Evolutionary conservation across 345 rosid genomes (phyloP).

Genomic region (Eucalyptus guilfoylei): DNA sequence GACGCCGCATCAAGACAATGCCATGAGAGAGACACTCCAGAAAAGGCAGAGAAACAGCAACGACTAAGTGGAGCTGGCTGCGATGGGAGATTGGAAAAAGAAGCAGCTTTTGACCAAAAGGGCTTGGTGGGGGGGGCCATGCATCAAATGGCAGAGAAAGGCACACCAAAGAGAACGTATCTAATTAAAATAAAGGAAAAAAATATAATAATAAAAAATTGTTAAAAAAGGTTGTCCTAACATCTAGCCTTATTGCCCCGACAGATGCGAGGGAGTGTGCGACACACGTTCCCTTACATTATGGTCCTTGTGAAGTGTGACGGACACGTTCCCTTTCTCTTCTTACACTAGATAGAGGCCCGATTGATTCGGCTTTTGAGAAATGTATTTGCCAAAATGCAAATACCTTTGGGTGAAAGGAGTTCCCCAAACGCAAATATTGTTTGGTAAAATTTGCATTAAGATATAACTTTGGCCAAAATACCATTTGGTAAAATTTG

Average conservation of each 20-base stretch:
- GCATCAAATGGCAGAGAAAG: background rate
- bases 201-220: background rate
- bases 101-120: background rate
- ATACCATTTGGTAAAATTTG: no score
- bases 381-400: no score
- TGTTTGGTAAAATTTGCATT: no score
- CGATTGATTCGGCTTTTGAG: no score
- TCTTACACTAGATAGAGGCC: background rate
- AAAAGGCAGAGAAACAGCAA: background rate
- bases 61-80: background rate
- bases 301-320: background rate
- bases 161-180: background rate
- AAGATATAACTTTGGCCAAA: no score
- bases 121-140: background rate
- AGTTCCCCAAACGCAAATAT: no score
- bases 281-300: background rate
- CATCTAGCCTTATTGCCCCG: background rate
- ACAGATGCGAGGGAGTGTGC: background rate
- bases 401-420: no score
- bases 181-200: background rate
- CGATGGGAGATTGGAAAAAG: background rate
- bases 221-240: background rate
- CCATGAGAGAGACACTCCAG: background rate
- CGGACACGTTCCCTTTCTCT: background rate
- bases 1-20: background rate